Percentiles rank a stretch among this genome's conserved stretches.
Evolutionary conservation across 306 rosid genomes (phyloP).

Genomic region (Vigna hirtella): DNA sequence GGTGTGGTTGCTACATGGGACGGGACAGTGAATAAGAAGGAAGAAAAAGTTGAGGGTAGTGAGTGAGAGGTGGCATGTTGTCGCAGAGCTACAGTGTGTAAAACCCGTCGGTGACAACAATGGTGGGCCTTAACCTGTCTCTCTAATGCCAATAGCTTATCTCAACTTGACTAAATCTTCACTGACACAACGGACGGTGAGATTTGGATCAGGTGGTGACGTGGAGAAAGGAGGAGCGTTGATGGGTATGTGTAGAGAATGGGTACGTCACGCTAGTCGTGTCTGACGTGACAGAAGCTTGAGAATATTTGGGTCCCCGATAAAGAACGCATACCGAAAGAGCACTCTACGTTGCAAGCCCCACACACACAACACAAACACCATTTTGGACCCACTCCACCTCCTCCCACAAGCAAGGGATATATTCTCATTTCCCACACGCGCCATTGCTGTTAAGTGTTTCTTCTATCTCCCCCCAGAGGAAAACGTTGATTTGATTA

Average conservation of each 20-base stretch:
- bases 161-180: constrained; percentile 29
- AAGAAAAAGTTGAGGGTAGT: constrained; percentile 48
- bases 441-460: background rate
- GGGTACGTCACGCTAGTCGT: constrained; percentile 40
- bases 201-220: constrained; percentile 34
- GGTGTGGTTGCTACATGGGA: constrained; percentile 38
- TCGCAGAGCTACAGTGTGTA: constrained; percentile 14
- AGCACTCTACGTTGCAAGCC: constrained; percentile 74
- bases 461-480: background rate
- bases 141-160: constrained; percentile 24
- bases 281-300: constrained; percentile 56
- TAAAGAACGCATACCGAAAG: constrained; percentile 88
- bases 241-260: constrained; percentile 30
- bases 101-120: constrained; percentile 67
- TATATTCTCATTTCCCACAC: constrained; percentile 60
- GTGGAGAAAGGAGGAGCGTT: constrained; percentile 35
- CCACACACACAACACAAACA: constrained; percentile 51
- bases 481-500: background rate
- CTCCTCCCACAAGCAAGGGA: constrained; percentile 93
- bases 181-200: constrained; percentile 46
- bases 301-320: constrained; percentile 93
- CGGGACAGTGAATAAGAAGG: constrained; percentile 73
- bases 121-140: constrained; percentile 52
- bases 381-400: constrained; percentile 36
- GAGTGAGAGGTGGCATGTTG: constrained; percentile 23